Percentiles rank a stretch among this genome's conserved stretches.
phyloP scores from a whole-genome alignment of 192 early-diverging fungal species.

The Thoreauomyces humboldtii region DNA sequence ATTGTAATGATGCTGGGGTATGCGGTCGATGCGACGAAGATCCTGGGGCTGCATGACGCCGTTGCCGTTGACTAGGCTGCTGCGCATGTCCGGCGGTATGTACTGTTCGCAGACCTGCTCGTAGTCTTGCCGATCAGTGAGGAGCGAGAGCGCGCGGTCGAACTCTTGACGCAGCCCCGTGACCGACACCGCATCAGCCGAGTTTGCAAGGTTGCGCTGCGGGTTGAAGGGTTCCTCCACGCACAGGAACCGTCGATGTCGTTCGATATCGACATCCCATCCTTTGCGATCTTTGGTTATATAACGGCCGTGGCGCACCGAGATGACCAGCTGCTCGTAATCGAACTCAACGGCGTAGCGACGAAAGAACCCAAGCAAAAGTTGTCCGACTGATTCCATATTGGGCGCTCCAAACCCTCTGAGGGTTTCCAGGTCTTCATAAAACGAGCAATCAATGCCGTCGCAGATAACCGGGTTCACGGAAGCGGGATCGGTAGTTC shows the following conservation, averaged over 20 bases:
- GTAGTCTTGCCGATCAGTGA: slow-evolving; percentile 47
- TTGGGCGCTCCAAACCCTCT: slow-evolving; percentile 69
- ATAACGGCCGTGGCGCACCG: slow-evolving; percentile 73
- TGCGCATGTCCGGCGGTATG: slow-evolving; percentile 10
- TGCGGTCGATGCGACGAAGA: no score
- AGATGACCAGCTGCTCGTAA: slow-evolving; percentile 77
- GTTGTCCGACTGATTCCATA: slow-evolving; percentile 69
- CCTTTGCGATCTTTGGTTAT: slow-evolving; percentile 80
- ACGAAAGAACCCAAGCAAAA: slow-evolving; percentile 85
- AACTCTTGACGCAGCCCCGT: slow-evolving; percentile 81
- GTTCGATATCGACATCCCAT: slow-evolving; percentile 74
- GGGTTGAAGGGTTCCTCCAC: slow-evolving; percentile 93
- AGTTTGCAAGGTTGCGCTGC: slow-evolving; percentile 85
- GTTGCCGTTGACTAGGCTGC: background rate
- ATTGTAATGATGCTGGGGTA: background rate
- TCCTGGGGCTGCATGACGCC: no score
- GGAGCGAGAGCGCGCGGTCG: slow-evolving; percentile 61
- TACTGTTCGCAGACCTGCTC: slow-evolving; percentile 56
- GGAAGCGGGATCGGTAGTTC: slow-evolving; percentile 9
- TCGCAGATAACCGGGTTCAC: slow-evolving; percentile 42
- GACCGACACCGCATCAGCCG: slow-evolving; percentile 75
- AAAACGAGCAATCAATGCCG: slow-evolving; percentile 73
- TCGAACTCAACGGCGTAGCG: slow-evolving; percentile 76
- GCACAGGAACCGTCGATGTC: slow-evolving; percentile 65
- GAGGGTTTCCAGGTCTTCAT: slow-evolving; percentile 64